A percentile compares a stretch with the other conserved stretches of the same genome.
Conservation (phyloP, 2,329 filamentous ascomycete species). For the Diaporthe amygdali region DNA sequence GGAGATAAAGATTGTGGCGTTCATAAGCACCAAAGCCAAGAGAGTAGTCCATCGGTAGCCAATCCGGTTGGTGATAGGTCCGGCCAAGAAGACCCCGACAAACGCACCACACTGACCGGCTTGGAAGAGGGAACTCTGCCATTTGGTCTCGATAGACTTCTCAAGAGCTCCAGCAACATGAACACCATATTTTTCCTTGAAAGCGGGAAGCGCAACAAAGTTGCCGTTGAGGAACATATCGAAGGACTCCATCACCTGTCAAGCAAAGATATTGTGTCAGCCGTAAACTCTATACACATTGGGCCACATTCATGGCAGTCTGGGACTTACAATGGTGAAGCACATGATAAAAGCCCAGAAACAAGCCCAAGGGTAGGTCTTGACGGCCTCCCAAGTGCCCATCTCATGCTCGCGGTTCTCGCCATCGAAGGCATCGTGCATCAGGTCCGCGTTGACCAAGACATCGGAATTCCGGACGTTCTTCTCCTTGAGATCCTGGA, state of each 20-base stretch:
- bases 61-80: conserved; percentile 61
- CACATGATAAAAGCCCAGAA: conserved; percentile 55
- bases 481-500: conserved; percentile 8
- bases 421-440: conserved; percentile 46
- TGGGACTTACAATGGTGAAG: conserved; percentile 55
- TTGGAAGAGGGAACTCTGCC: conserved; percentile 63
- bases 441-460: conserved; percentile 40
- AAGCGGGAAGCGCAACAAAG: conserved; percentile 48
- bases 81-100: conserved; percentile 63
- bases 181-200: conserved; percentile 42
- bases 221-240: conserved; percentile 54
- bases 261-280: background rate
- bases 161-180: background rate
- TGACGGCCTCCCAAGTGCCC: conserved; percentile 43
- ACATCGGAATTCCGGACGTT: conserved; percentile 40
- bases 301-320: background rate
- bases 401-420: conserved; percentile 50
- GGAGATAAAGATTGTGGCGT: conserved; percentile 61
- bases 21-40: conserved; percentile 58
- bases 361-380: conserved; percentile 48
- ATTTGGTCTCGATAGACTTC: conserved; percentile 54
- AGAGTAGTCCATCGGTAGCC: conserved; percentile 67
- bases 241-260: conserved; percentile 55
- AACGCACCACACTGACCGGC: conserved; percentile 64
- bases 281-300: background rate